Evolutionary conservation across 805 yeast species (phyloP).

Genomic region (Hanseniaspora occidentalis): DNA sequence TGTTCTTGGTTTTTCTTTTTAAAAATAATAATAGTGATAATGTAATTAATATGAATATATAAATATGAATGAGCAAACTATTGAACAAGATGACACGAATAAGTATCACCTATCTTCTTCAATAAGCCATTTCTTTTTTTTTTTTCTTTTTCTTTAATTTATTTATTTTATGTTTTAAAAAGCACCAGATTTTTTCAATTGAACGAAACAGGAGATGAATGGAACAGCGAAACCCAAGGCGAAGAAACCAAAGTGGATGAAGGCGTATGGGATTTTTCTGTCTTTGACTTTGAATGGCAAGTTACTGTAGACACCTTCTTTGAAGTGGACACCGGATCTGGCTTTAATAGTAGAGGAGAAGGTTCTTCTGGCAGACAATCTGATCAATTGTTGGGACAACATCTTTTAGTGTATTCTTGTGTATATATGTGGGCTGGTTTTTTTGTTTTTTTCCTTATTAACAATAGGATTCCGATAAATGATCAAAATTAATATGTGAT

Average conservation of each 20-base stretch:
- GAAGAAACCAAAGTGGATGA: conserved; percentile 70
- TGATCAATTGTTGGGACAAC: conserved; percentile 23
- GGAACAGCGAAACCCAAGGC: conserved; percentile 66
- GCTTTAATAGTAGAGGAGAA: conserved; percentile 45
- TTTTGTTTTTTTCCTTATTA: not conserved
- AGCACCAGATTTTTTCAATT: conserved; percentile 78
- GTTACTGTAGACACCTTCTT: conserved; percentile 82
- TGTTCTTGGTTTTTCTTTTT: too few species aligned
- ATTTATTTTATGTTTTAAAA: conserved; percentile 16
- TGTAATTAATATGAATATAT: too few species aligned
- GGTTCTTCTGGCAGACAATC: conserved; percentile 28
- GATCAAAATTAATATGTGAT: too few species aligned
- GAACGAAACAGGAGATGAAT: conserved; percentile 65
- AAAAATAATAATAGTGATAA: too few species aligned
- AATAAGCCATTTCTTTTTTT: not conserved
- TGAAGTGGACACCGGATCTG: conserved; percentile 37
- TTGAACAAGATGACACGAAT: too few species aligned
- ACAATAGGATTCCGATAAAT: not conserved
- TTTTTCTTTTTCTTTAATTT: not conserved
- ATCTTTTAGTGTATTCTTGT: conserved; percentile 10
- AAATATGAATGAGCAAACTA: too few species aligned
- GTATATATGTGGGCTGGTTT: conserved; percentile 2
- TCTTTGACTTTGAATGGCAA: conserved; percentile 88
- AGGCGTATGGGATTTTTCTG: conserved; percentile 81
- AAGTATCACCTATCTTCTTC: too few species aligned